Conservation (phyloP, 192 early-diverging fungal species). For the Coemansia umbellata region DNA sequence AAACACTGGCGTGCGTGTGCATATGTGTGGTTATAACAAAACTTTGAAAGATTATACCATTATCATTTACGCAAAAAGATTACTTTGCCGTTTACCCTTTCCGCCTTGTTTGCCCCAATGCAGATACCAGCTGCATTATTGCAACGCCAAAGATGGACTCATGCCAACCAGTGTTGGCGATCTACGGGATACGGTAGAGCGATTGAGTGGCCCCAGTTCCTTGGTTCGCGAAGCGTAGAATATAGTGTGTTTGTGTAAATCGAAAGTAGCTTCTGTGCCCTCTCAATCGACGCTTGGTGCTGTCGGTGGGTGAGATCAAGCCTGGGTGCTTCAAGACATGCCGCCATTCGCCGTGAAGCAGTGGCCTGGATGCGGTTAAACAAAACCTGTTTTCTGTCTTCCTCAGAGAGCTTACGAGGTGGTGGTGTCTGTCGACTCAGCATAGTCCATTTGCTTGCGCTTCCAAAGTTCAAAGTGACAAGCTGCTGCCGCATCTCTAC, state of each 20-base stretch:
- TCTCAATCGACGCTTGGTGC: constrained; percentile 37
- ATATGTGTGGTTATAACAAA: too few species aligned
- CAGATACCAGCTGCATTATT: too few species aligned
- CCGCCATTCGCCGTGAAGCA: constrained; percentile 32
- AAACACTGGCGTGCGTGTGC: too few species aligned
- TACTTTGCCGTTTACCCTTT: too few species aligned
- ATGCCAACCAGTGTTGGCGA: not conserved
- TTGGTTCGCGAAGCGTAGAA: constrained; percentile 33
- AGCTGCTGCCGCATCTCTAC: constrained; percentile 49
- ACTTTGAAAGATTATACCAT: too few species aligned
- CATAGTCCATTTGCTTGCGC: constrained; percentile 22
- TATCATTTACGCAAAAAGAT: too few species aligned
- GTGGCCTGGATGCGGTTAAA: constrained; percentile 25
- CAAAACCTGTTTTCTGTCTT: constrained; percentile 14
- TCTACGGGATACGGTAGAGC: constrained; percentile 21
- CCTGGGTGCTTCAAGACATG: constrained; percentile 25
- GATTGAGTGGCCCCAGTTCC: constrained; percentile 47
- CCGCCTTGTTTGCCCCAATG: too few species aligned
- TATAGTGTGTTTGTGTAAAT: constrained; percentile 34
- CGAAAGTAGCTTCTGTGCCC: constrained; percentile 28
- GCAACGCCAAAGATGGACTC: not conserved
- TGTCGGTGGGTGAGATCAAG: constrained; percentile 40
- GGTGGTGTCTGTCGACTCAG: constrained; percentile 16
- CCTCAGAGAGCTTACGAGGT: constrained; percentile 10
- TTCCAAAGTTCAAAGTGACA: constrained; percentile 30